Conservation (phyloP, 371 early-diverging fungal species). For the Rhizopus arrhizus region DNA sequence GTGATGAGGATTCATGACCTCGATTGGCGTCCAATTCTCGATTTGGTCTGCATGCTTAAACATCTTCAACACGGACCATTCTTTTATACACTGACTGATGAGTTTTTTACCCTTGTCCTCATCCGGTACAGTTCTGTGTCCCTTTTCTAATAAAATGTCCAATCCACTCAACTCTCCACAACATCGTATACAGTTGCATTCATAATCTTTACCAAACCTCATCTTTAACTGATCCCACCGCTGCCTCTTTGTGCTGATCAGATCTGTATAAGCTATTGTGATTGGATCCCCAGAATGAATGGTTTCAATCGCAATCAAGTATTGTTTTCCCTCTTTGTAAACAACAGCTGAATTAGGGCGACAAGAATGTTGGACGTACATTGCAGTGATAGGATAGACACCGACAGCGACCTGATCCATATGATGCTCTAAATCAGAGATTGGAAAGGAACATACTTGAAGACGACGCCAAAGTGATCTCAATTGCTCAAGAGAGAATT, state of each 20-base stretch:
- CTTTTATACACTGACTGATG: conserved; percentile 20
- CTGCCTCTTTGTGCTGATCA: conserved; percentile 53
- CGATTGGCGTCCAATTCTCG: conserved; percentile 26
- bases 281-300: conserved; percentile 72
- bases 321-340: conserved; percentile 49
- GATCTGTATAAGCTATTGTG: conserved; percentile 75
- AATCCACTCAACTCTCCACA: conserved; percentile 17
- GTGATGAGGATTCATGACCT: conserved; percentile 30
- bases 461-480: conserved; percentile 15
- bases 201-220: conserved; percentile 35
- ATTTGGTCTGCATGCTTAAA: conserved; percentile 17
- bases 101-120: conserved; percentile 10
- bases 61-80: conserved; percentile 43
- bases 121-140: conserved; percentile 9
- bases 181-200: conserved; percentile 41
- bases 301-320: conserved; percentile 63
- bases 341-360: conserved; percentile 73
- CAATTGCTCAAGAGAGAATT: conserved; percentile 18
- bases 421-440: conserved; percentile 51
- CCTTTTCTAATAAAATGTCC: conserved; percentile 19
- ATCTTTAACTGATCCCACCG: conserved; percentile 55
- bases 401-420: conserved; percentile 72
- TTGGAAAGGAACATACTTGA: conserved; percentile 21
- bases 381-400: conserved; percentile 74
- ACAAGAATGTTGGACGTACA: conserved; percentile 81